Evolutionary conservation across 2,329 filamentous ascomycete species (phyloP), one percentile per base, ranked within the genome.

Genomic region (Ophiostoma ips): DNA sequence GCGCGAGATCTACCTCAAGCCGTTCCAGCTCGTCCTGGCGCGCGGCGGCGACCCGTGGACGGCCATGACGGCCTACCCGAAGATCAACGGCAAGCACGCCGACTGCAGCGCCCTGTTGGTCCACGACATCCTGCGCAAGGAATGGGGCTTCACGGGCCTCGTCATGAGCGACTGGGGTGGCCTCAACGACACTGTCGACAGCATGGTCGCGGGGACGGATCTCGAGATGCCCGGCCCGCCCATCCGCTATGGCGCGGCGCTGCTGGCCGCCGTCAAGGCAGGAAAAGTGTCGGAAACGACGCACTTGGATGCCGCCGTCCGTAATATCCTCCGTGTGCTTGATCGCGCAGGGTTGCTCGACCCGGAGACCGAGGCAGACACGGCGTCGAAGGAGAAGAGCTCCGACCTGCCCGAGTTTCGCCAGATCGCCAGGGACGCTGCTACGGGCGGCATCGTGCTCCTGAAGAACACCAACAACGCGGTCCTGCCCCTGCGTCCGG

Each of bases 1-100:
- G 24, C 71, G 82, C 30, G 83, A 87, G 60, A 68, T 87, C 1
- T 87, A 86, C 55, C 72, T 87, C 16, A 76, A 79, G 45, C 83
- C 83, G 0, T 87, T 87, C 55, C 80, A 85, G 64, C 86, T 58
- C 80, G 81, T 1, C 68, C 85, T 38, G 70, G 79, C 19, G 18
- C 35, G 28, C 44, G 77, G 84, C 55, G 77, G 79, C 16, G 79
- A 82, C 50, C 79, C 81, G 3, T 81, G 79, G 78, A 79, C 79
- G 8, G 62, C 83, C 37, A 84, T 84, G 80, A 73, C 76, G 3
- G 77, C 78, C 2, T 84, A 84, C 59, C 83, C 83, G 57, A 66
- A 80, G 31, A 63, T 84, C 57, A 84, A 84, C 60, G 79, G 80
- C 5, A 62, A 73, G 8, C 77, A 80, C 56, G 72, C 75, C 16